Conservation (phyloP, 2,329 filamentous ascomycete species). For the Colletotrichum tofieldiae region DNA sequence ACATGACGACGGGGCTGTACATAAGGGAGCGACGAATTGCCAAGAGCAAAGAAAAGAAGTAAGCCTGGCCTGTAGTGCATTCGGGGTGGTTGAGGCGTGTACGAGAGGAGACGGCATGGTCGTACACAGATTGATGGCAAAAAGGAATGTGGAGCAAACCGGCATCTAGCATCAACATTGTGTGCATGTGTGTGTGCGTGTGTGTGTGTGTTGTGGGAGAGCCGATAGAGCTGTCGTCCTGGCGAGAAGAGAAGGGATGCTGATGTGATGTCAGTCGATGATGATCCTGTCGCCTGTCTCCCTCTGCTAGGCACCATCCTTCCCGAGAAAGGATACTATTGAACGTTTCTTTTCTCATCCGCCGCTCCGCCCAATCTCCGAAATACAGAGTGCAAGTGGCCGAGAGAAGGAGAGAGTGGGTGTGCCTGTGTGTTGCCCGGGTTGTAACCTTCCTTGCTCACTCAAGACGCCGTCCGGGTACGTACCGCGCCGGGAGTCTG, state of each 20-base stretch:
- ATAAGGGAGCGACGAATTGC: slow-evolving; percentile 15
- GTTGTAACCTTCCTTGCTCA: slow-evolving; percentile 10
- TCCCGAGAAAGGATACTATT: not conserved
- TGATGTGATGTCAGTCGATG: not conserved
- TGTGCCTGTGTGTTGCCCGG: not conserved
- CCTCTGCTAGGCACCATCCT: not conserved
- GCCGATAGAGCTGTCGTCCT: not conserved
- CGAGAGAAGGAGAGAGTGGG: not conserved
- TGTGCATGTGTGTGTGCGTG: not conserved
- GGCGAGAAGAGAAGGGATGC: not conserved
- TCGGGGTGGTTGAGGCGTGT: slow-evolving; percentile 10
- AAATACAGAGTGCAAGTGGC: not conserved
- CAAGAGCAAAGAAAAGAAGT: slow-evolving; percentile 4
- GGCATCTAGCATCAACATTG: slow-evolving; percentile 9
- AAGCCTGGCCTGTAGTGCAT: not conserved
- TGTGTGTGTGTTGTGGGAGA: not conserved
- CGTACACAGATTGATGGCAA: not conserved
- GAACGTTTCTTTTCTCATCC: not conserved
- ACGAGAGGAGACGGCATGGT: slow-evolving; percentile 7
- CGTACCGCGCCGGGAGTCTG: not conserved
- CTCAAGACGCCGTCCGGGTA: not conserved
- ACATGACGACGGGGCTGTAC: slow-evolving; percentile 35
- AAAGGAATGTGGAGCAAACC: slow-evolving; percentile 2
- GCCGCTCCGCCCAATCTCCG: not conserved
- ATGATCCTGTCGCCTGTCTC: not conserved